Evolutionary conservation across 2,329 filamentous ascomycete species (phyloP).

Genomic region (Diaporthe ilicicola): DNA sequence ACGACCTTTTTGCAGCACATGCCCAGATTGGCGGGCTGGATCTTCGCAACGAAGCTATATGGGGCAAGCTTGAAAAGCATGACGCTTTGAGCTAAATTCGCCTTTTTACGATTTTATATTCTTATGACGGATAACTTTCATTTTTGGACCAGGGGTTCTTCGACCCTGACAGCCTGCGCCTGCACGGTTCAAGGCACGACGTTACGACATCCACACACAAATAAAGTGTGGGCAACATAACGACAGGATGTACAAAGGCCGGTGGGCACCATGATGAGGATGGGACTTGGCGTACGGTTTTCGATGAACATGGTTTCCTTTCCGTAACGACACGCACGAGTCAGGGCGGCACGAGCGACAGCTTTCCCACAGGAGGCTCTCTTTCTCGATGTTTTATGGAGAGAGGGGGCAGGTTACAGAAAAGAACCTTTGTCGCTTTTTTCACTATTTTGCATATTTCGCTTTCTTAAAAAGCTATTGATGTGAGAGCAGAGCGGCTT

Average conservation of each 20-base stretch:
- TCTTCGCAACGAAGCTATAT: background rate
- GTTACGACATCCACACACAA: conserved; percentile 1
- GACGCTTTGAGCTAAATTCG: background rate
- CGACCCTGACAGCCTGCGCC: background rate
- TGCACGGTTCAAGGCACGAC: conserved; percentile 15
- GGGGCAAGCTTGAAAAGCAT: background rate
- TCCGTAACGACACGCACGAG: background rate
- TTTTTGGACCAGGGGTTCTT: background rate
- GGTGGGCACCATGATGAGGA: background rate
- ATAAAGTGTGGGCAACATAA: background rate
- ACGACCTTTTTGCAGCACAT: background rate
- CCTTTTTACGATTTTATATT: conserved; percentile 6
- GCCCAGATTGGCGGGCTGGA: background rate
- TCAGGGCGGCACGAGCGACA: background rate
- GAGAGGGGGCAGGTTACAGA: conserved; percentile 27
- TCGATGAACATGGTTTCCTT: conserved; percentile 19
- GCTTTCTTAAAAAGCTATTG: background rate
- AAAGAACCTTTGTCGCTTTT: conserved; percentile 3
- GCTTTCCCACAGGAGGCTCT: background rate
- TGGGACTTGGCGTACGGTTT: background rate
- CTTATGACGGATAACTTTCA: conserved; percentile 24
- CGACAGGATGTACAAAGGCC: background rate
- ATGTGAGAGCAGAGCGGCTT: background rate
- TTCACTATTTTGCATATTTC: conserved; percentile 11
- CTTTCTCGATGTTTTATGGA: background rate